Percentiles rank a stretch among this genome's conserved stretches.
Conservation (phyloP, 257 asterid species). For the Linaria vulgaris region DNA sequence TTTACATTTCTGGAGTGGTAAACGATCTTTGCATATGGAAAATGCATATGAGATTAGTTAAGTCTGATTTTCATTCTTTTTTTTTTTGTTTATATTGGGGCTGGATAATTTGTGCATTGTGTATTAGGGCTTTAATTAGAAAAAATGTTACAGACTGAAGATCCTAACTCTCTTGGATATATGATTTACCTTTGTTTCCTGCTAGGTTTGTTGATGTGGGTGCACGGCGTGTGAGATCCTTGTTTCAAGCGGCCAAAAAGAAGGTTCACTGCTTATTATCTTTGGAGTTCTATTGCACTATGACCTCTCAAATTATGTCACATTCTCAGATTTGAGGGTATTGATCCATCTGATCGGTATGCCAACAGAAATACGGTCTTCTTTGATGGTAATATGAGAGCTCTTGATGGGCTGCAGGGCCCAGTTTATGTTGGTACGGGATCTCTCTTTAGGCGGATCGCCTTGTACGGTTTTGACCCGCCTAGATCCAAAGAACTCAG, state of each 20-base stretch:
- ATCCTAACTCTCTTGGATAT: conserved; percentile 3
- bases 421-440: conserved; percentile 79
- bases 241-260: conserved; percentile 98
- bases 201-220: conserved; percentile 98
- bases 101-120: background rate
- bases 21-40: background rate
- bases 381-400: conserved; percentile 75
- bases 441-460: conserved; percentile 62
- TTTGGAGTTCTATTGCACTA: background rate
- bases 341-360: conserved; percentile 71
- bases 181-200: conserved; percentile 23
- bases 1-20: no score
- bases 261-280: conserved; percentile 49
- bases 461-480: conserved; percentile 73
- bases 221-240: conserved; percentile 97
- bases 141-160: background rate
- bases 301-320: no score
- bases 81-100: background rate
- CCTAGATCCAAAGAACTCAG: conserved; percentile 64
- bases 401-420: conserved; percentile 77
- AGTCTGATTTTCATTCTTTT: no score
- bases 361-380: conserved; percentile 72
- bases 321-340: conserved; percentile 61
- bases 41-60: background rate
- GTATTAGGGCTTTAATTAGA: background rate